A percentile compares a stretch with the other conserved stretches of the same genome.
phyloP scores from a whole-genome alignment of 2,329 filamentous ascomycete genomes.

The Botryotinia narcissicola region DNA sequence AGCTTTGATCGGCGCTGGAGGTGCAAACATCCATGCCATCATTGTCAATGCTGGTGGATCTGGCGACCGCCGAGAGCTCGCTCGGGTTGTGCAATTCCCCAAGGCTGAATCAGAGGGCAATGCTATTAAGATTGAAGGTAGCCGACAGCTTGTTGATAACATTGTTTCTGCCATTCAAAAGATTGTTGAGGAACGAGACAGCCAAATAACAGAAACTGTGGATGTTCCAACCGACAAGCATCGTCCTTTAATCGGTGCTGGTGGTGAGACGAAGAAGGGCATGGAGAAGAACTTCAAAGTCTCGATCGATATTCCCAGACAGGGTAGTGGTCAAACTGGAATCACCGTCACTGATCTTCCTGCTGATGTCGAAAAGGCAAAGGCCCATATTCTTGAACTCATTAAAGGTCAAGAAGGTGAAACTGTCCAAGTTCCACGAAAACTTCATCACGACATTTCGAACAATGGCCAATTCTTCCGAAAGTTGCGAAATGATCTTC shows the following conservation, averaged over 20 bases:
- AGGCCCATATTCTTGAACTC: conserved; percentile 75
- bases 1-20: conserved; percentile 82
- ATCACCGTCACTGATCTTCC: conserved; percentile 83
- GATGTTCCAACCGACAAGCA: conserved; percentile 91
- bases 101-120: conserved; percentile 80
- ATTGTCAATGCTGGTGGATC: conserved; percentile 86
- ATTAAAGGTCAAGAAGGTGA: conserved; percentile 86
- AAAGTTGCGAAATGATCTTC: conserved; percentile 77
- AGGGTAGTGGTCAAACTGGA: conserved; percentile 78
- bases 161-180: conserved; percentile 79
- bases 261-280: conserved; percentile 80
- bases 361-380: conserved; percentile 77
- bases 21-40: conserved; percentile 80
- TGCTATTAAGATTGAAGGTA: conserved; percentile 84
- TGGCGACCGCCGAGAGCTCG: conserved; percentile 77
- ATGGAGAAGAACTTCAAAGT: conserved; percentile 86
- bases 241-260: conserved; percentile 83
- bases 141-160: conserved; percentile 79
- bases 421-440: conserved; percentile 78
- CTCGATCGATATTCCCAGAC: conserved; percentile 84
- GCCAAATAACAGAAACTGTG: conserved; percentile 72
- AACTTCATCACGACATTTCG: conserved; percentile 78
- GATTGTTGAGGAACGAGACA: conserved; percentile 80
- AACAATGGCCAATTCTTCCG: conserved; percentile 95
- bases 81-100: conserved; percentile 91